phyloP scores from a whole-genome alignment of 2,329 filamentous ascomycete species.

The Orbilia javanica region DNA sequence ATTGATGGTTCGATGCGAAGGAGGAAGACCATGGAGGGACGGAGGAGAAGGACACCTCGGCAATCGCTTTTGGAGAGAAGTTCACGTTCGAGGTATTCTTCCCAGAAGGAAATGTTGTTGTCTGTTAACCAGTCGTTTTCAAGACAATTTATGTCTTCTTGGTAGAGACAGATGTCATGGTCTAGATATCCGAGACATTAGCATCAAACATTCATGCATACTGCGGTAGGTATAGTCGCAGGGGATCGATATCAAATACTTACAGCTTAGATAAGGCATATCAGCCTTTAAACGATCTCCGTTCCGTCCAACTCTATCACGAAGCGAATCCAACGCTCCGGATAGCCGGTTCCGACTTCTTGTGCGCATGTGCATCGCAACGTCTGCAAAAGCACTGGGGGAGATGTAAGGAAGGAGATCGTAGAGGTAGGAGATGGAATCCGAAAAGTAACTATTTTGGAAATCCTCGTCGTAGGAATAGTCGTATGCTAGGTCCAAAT shows the following conservation, averaged over 20 bases:
- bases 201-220: not conserved
- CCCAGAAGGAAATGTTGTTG: constrained; percentile 98
- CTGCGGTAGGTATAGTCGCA: too few relatives aligned
- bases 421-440: constrained; percentile 51
- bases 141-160: constrained; percentile 88
- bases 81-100: constrained; percentile 95
- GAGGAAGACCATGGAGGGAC: constrained; percentile 86
- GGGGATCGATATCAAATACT: constrained; percentile 65
- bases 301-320: constrained; percentile 45
- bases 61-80: constrained; percentile 82
- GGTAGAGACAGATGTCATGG: constrained; percentile 78
- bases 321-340: constrained; percentile 35
- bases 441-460: constrained; percentile 28
- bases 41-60: constrained; percentile 84
- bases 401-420: constrained; percentile 46
- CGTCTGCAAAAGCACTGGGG: constrained; percentile 19
- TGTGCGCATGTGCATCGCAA: constrained; percentile 48
- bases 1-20: constrained; percentile 35
- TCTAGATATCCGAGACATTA: constrained; percentile 67
- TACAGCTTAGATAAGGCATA: constrained; percentile 78
- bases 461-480: constrained; percentile 3
- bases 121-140: constrained; percentile 97
- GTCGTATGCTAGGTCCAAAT: constrained; percentile 25
- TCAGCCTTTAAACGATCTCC: constrained; percentile 67
- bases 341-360: constrained; percentile 46